Evolutionary conservation across 805 yeast genomes (phyloP), one percentile per base, ranked within the genome.

Genomic region (Metschnikowia henanensis): DNA sequence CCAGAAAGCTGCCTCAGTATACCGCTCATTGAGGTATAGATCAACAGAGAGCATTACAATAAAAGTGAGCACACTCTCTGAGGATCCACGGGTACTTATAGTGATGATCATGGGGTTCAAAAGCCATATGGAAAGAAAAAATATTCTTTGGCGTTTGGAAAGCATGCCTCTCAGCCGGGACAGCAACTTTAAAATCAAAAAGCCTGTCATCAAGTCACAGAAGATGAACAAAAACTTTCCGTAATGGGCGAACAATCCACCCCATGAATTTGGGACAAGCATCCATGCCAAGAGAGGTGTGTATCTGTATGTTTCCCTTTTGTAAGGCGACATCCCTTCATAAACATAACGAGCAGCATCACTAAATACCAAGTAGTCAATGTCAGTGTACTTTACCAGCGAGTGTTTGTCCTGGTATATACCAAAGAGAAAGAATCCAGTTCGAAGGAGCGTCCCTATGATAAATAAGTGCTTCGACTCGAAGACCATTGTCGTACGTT

Each of bases 81-180:
- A 85, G 21, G 94, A 87, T 1, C 99, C 99, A 35, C 99, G 73
- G 0, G 97, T 89, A 51, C 92, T 83, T 37, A 94, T 94, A 0
- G 96, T 89, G 25, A 84, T 80, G 0, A 91, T 98, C 94, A 94
- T 87, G 13, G 99, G 98, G 60, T 94, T 94, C 53, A 89, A 71
- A 16, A 94, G 71, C 98, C 98, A 94, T 5, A 92, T 66, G 2
- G 84, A 63, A 10, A 82, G 62, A 5, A 70, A 51, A 10, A 75
- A 45, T 51, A 58, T 13, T 4, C 25, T 50, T 7, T 34, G 37
- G 12, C 15, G 31, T 4, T 43, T 36, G 15, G 36, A 31, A n/a
- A 29, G 19, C 13, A 28, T 22, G n/a, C 12, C 10, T 19, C 22
- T 33, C 8, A 33, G 26, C 5, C 30, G 33, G 13, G 32, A 35